Evolutionary conservation across 352 stramenopile genomes (phyloP).

Genomic region (Phytophthora cajani): DNA sequence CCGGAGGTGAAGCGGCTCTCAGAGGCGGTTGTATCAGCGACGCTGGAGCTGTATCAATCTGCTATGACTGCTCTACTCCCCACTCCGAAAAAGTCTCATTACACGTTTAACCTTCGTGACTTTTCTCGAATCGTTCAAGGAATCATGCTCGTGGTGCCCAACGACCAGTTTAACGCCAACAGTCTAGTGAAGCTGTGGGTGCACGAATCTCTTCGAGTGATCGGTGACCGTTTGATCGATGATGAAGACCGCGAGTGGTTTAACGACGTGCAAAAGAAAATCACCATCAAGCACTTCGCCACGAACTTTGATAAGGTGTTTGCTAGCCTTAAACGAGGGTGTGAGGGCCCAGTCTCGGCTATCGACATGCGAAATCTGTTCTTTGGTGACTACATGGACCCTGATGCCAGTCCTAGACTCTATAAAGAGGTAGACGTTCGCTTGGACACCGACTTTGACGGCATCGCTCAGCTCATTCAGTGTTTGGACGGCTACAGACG

Average conservation of each 20-base stretch:
- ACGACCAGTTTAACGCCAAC: constrained; percentile 82
- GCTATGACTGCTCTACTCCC: constrained; percentile 88
- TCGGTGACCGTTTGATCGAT: constrained; percentile 94
- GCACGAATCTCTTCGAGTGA: constrained; percentile 94
- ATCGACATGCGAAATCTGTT: constrained; percentile 92
- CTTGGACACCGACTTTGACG: constrained; percentile 71
- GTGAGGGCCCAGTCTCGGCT: constrained; percentile 74
- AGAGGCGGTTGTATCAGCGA: constrained; percentile 87
- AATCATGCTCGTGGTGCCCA: constrained; percentile 90
- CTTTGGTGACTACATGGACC: constrained; percentile 93
- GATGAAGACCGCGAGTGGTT: constrained; percentile 94
- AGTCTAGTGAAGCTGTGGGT: constrained; percentile 93
- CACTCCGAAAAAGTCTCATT: constrained; percentile 95
- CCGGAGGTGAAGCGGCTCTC: constrained; percentile 77
- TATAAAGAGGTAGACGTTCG: constrained; percentile 87
- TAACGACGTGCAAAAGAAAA: constrained; percentile 87
- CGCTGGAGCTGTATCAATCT: constrained; percentile 91
- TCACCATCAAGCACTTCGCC: constrained; percentile 89
- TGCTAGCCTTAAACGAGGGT: constrained; percentile 72
- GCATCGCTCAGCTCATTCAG: constrained; percentile 82
- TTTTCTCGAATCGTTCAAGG: constrained; percentile 94
- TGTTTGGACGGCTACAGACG: constrained; percentile 90
- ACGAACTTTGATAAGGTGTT: constrained; percentile 91
- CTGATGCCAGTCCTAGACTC: constrained; percentile 73
- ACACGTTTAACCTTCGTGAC: constrained; percentile 96